Evolutionary conservation across 495 filamentous ascomycete species (phyloP).

Genomic region (Acidiella bohemica): DNA sequence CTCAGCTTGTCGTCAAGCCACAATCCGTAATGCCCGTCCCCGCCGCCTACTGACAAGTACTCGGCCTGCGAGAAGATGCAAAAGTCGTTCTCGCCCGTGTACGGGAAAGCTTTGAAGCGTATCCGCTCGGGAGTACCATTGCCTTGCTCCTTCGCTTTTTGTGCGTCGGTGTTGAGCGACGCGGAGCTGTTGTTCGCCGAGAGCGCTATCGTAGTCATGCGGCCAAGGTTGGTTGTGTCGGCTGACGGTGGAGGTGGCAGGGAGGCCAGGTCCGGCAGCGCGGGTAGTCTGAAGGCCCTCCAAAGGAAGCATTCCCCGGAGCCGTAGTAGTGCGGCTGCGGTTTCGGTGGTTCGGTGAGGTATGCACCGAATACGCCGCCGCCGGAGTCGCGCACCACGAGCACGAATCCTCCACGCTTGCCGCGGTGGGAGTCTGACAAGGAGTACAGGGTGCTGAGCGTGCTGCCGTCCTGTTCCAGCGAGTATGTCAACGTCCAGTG

Average conservation of each 20-base stretch:
- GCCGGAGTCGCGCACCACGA: slow-evolving; percentile 65
- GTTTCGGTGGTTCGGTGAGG: slow-evolving; percentile 73
- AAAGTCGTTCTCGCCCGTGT: slow-evolving; percentile 91
- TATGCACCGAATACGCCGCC: slow-evolving; percentile 85
- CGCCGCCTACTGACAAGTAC: slow-evolving; percentile 78
- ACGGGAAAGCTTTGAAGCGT: slow-evolving; percentile 93
- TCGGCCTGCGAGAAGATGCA: slow-evolving; percentile 81
- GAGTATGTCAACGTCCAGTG: slow-evolving; percentile 79
- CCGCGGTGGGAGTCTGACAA: slow-evolving; percentile 52
- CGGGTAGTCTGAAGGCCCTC: slow-evolving; percentile 54
- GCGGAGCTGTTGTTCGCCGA: slow-evolving; percentile 18
- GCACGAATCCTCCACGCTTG: slow-evolving; percentile 66
- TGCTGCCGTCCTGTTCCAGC: slow-evolving; percentile 85
- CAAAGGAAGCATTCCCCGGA: slow-evolving; percentile 98
- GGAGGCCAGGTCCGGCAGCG: slow-evolving; percentile 36
- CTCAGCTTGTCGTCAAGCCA: slow-evolving; percentile 88
- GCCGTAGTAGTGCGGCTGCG: slow-evolving; percentile 75
- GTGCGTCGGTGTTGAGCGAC: slow-evolving; percentile 1
- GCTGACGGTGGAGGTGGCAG: slow-evolving; percentile 62
- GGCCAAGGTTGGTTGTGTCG: slow-evolving; percentile 55
- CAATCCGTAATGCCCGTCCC: slow-evolving; percentile 79
- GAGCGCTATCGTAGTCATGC: slow-evolving; percentile 51
- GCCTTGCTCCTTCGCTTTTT: neutral
- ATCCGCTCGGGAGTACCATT: slow-evolving; percentile 55
- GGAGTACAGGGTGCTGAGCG: slow-evolving; percentile 73